phyloP scores from a whole-genome alignment of 768 basidiomycete genomes.

The Lepiota venenata region DNA sequence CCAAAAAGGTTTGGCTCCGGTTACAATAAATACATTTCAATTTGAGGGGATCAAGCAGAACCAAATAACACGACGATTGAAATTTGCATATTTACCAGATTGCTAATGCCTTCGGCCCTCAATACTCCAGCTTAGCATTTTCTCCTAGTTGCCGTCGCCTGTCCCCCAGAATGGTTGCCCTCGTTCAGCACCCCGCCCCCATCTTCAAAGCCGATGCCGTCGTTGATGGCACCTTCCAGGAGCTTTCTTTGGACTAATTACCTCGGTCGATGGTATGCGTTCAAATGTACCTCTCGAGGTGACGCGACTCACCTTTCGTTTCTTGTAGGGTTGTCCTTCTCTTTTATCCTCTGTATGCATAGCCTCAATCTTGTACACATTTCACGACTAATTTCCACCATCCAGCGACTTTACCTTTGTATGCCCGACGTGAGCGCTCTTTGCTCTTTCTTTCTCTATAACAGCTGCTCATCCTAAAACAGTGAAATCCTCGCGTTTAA shows the following conservation, averaged over 20 bases:
- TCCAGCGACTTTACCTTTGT: constrained; percentile 83
- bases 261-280: constrained; percentile 75
- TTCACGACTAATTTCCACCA: neutral
- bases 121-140: constrained; percentile 13
- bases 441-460: neutral
- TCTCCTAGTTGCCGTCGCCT: neutral
- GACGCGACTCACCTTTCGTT: constrained; percentile 3
- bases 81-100: constrained; percentile 11
- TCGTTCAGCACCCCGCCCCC: constrained; percentile 85
- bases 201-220: constrained; percentile 74
- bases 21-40: no score
- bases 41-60: constrained; percentile 13
- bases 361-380: neutral
- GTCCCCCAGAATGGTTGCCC: constrained; percentile 42
- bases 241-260: constrained; percentile 71
- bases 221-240: constrained; percentile 72
- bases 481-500: constrained; percentile 93
- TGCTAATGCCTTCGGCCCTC: neutral
- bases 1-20: no score
- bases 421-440: constrained; percentile 67
- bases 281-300: neutral
- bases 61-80: constrained; percentile 23
- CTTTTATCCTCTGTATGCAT: constrained; percentile 87
- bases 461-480: neutral
- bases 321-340: constrained; percentile 79